These are phyloP conservation scores for Allium cepa DNA, from an alignment of 106 monocot genomes.

Conservation along the genomic window DNA sequence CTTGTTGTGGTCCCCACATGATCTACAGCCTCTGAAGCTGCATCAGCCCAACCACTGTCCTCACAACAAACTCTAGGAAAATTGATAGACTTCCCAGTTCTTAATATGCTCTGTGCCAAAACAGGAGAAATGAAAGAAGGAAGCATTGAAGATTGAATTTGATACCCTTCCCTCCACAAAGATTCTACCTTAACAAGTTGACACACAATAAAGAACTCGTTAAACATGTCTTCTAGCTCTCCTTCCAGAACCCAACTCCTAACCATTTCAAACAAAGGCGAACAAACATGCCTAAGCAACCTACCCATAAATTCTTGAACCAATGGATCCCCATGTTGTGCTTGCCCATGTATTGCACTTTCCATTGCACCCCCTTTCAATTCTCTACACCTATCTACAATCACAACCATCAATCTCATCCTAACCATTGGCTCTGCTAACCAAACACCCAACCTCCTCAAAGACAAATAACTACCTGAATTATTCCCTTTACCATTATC, in stretches of 20 bases:
- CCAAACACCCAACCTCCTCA: constrained; percentile 81
- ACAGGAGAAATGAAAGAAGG: constrained; percentile 81
- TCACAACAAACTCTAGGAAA: constrained; percentile 95
- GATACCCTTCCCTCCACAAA: constrained; percentile 88
- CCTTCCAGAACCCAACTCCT: constrained; percentile 89
- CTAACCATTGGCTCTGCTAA: constrained; percentile 86
- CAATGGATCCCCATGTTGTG: constrained; percentile 80
- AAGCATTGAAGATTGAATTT: constrained; percentile 76
- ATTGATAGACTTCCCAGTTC: constrained; percentile 97
- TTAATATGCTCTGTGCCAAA: constrained; percentile 75
- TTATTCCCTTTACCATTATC: constrained; percentile 24
- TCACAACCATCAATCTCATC: constrained; percentile 87
- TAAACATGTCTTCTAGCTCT: constrained; percentile 79
- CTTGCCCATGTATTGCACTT: constrained; percentile 67
- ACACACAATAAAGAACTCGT: constrained; percentile 76
- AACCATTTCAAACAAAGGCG: constrained; percentile 95
- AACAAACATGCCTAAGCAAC: constrained; percentile 70
- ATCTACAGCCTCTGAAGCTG: constrained; percentile 61
- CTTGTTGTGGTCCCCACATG: constrained; percentile 75
- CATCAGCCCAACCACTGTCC: constrained; percentile 85
- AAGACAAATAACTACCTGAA: constrained; percentile 39
- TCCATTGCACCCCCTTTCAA: constrained; percentile 94
- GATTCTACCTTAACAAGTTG: constrained; percentile 85
- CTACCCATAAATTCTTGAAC: constrained; percentile 89
- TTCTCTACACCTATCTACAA: constrained; percentile 59